Conservation (phyloP, 768 basidiomycete genomes). For the Auricularia heimuer region DNA sequence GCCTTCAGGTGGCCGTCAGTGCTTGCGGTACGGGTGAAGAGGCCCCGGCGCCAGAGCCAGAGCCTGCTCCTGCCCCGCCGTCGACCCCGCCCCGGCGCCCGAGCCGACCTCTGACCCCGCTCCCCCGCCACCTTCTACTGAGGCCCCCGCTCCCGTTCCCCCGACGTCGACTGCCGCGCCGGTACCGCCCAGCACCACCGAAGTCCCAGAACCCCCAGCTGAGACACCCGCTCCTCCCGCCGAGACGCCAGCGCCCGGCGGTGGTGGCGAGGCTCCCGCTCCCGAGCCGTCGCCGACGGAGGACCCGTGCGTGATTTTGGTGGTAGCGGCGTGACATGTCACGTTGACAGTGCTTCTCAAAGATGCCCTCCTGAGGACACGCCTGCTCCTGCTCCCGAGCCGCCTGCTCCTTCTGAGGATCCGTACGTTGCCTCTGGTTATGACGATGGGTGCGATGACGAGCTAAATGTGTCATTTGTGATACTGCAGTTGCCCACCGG, state of each 20-base stretch:
- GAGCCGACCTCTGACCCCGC: background rate
- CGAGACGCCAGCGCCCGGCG: no score
- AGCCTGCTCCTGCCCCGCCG: background rate
- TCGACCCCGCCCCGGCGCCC: background rate
- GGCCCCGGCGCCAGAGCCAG: background rate
- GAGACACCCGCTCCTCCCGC: no score
- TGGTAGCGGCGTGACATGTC: no score
- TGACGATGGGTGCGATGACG: no score
- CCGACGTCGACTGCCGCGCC: no score
- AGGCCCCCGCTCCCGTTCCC: no score
- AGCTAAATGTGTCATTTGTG: no score
- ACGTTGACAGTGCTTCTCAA: no score
- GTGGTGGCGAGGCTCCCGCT: no score
- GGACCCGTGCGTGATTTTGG: background rate
- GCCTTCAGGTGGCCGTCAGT: background rate
- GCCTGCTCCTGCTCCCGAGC: background rate
- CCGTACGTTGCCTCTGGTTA: background rate
- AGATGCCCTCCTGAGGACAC: background rate
- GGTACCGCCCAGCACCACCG: no score
- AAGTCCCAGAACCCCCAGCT: no score
- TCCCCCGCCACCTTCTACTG: background rate
- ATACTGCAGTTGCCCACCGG: background rate
- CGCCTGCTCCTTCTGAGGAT: background rate
- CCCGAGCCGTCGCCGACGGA: background rate
- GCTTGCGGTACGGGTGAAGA: background rate